A percentile compares a stretch with the other conserved stretches of the same genome.
Evolutionary conservation across 805 yeast species (phyloP).

Genomic region (Ogataea zsoltii): DNA sequence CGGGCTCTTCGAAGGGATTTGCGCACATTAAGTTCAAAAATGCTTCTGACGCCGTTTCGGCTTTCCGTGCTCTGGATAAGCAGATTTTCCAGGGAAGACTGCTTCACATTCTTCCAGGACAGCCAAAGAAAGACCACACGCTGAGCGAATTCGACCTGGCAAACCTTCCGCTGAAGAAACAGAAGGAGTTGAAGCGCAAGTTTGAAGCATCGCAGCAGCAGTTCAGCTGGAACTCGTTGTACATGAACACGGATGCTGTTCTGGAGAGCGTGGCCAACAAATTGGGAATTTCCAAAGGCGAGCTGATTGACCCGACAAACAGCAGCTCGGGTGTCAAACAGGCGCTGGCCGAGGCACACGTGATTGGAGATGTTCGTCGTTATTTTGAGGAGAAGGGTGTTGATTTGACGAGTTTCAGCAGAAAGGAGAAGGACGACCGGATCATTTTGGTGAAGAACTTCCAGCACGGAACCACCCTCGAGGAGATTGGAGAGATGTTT

Average conservation of each 20-base stretch:
- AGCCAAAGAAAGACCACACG: conserved; percentile 75
- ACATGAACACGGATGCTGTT: conserved; percentile 88
- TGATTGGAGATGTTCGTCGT: conserved; percentile 84
- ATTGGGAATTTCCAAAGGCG: conserved; percentile 80
- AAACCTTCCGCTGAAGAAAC: conserved; percentile 90
- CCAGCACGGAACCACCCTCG: conserved; percentile 80
- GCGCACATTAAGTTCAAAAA: conserved; percentile 78
- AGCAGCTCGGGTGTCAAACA: conserved; percentile 91
- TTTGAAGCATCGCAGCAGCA: conserved; percentile 82
- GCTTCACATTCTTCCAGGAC: conserved; percentile 84
- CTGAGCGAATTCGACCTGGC: conserved; percentile 89
- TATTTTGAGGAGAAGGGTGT: conserved; percentile 86
- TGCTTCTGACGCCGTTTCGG: conserved; percentile 71
- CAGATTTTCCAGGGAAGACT: conserved; percentile 93
- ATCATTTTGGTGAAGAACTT: conserved; percentile 86
- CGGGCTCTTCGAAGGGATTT: conserved; percentile 89
- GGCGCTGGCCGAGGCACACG: conserved; percentile 96
- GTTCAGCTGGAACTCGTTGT: conserved; percentile 94
- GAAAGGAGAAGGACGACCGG: conserved; percentile 73
- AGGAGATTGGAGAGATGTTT: conserved; percentile 82
- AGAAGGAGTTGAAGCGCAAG: conserved; percentile 78
- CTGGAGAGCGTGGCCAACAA: conserved; percentile 84
- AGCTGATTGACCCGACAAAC: conserved; percentile 83
- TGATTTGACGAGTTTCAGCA: conserved; percentile 71
- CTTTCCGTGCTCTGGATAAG: conserved; percentile 75